Evolutionary conservation across 2,329 filamentous ascomycete species (phyloP).

Genomic region (Phaeosphaeria sp.): DNA sequence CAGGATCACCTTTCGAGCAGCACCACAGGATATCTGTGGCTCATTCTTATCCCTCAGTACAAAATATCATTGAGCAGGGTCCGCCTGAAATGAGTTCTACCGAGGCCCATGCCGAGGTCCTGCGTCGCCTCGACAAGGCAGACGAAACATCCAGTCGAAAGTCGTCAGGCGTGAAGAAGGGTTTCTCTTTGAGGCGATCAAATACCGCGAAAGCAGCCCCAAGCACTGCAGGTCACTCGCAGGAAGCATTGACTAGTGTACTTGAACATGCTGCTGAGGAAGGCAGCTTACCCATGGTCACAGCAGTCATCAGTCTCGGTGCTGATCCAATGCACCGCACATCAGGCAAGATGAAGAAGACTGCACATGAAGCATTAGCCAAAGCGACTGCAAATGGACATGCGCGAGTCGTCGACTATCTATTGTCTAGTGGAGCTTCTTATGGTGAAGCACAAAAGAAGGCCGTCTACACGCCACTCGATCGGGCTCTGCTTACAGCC

Average conservation of each 20-base stretch:
- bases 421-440: slow-evolving; percentile 20
- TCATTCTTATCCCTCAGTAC: slow-evolving; percentile 3
- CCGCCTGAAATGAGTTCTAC: slow-evolving; percentile 13
- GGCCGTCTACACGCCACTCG: slow-evolving; percentile 13
- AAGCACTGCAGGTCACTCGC: slow-evolving; percentile 5
- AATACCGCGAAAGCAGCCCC: slow-evolving; percentile 7
- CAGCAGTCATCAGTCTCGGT: slow-evolving; percentile 18
- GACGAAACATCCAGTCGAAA: slow-evolving; percentile 10
- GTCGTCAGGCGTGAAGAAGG: slow-evolving; percentile 11
- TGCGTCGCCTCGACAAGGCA: slow-evolving; percentile 12
- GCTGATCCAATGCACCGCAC: slow-evolving; percentile 16
- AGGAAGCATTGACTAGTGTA: slow-evolving; percentile 15
- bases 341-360: slow-evolving; percentile 15
- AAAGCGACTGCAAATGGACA: slow-evolving; percentile 22
- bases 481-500: slow-evolving; percentile 20
- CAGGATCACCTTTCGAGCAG: slow-evolving; percentile 11
- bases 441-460: slow-evolving; percentile 22
- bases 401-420: slow-evolving; percentile 18
- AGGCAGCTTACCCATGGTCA: slow-evolving; percentile 20
- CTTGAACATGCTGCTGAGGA: slow-evolving; percentile 23
- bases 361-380: slow-evolving; percentile 23
- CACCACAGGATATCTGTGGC: slow-evolving; percentile 18
- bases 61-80: slow-evolving; percentile 13
- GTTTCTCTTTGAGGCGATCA: slow-evolving; percentile 17
- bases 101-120: slow-evolving; percentile 20